Evolutionary conservation across 2,329 filamentous ascomycete genomes (phyloP).

Genomic region (Myriosclerotinia scirpicola): DNA sequence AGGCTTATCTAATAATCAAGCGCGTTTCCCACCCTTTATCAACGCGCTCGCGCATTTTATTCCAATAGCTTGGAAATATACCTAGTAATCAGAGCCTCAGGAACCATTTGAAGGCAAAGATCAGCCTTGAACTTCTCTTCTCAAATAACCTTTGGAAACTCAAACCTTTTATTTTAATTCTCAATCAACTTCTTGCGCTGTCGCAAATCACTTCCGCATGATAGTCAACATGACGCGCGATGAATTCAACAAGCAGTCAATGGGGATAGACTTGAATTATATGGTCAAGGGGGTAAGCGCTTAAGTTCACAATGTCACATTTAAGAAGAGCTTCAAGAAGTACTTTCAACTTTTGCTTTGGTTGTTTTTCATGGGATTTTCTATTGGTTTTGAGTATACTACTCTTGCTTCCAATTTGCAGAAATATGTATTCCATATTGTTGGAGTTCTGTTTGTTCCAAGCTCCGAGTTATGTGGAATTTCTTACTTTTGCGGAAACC

Average conservation of each 20-base stretch:
- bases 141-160: not conserved
- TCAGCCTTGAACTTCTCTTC: conserved; percentile 6
- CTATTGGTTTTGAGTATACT: not conserved
- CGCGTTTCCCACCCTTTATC: conserved; percentile 7
- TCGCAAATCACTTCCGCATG: conserved; percentile 17
- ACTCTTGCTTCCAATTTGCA: not conserved
- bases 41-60: conserved; percentile 1
- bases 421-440: not conserved
- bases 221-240: conserved; percentile 47
- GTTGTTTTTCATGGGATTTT: not conserved
- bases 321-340: not conserved
- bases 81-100: conserved; percentile 17
- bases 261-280: conserved; percentile 63
- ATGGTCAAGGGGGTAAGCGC: conserved; percentile 65
- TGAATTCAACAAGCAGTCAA: conserved; percentile 61
- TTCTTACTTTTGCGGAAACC: not conserved
- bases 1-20: conserved; percentile 21
- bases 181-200: conserved; percentile 18
- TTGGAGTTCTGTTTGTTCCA: conserved; percentile 1
- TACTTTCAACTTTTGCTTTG: not conserved
- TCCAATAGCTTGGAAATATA: no score
- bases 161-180: not conserved
- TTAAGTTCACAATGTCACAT: conserved; percentile 3
- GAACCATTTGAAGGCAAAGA: conserved; percentile 9
- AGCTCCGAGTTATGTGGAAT: conserved; percentile 19